Percentiles rank a stretch among this genome's conserved stretches.
These are phyloP conservation scores for Leishmania tarentolae DNA, from an alignment of 208 protist genomes.

Conservation along the genomic window DNA sequence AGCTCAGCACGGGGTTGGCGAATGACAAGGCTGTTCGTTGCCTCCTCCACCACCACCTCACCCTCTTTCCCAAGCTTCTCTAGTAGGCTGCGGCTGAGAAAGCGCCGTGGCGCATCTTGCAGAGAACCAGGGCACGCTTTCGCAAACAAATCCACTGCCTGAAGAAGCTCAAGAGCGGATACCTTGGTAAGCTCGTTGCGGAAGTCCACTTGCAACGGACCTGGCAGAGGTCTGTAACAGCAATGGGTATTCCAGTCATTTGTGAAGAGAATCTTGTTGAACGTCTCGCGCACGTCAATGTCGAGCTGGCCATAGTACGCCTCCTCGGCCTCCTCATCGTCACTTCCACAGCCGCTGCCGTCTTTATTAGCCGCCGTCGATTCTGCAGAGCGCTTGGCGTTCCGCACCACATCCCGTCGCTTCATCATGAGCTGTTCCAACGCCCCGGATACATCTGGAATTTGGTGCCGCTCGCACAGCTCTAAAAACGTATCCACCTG, in stretches of 20 bases:
- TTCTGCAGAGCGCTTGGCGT: background rate
- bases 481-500: constrained; percentile 59
- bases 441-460: constrained; percentile 50
- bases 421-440: constrained; percentile 31
- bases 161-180: constrained; percentile 61
- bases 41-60: constrained; percentile 57
- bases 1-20: constrained; percentile 42
- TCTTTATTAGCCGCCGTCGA: background rate
- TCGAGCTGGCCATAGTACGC: constrained; percentile 59
- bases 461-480: constrained; percentile 43
- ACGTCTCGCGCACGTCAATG: constrained; percentile 77
- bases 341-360: background rate
- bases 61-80: constrained; percentile 56
- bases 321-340: constrained; percentile 27
- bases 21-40: constrained; percentile 33
- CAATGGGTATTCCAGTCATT: constrained; percentile 62
- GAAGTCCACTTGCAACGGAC: constrained; percentile 72
- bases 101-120: constrained; percentile 26
- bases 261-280: constrained; percentile 47
- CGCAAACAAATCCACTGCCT: constrained; percentile 62
- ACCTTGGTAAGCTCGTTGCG: constrained; percentile 55
- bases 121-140: constrained; percentile 54
- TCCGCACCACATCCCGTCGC: constrained; percentile 22
- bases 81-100: constrained; percentile 58
- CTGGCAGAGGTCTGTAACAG: constrained; percentile 60